Percentiles rank a stretch among this genome's conserved stretches.
Evolutionary conservation across 345 rosid genomes (phyloP).

Genomic region (Hypericum perforatum): DNA sequence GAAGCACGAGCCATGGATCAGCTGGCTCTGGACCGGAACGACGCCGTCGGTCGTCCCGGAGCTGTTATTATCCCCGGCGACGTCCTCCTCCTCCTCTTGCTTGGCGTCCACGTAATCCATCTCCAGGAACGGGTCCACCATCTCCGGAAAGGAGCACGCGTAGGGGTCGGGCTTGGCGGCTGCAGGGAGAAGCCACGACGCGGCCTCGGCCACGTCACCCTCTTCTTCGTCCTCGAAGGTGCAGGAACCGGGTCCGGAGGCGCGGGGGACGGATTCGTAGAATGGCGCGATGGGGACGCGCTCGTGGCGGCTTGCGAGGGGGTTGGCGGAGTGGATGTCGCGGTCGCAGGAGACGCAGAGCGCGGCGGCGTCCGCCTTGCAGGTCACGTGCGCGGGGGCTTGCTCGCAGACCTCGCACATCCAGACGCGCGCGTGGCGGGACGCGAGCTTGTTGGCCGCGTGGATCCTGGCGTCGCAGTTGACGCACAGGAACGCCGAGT

Average conservation of each 20-base stretch:
- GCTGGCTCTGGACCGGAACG: constrained; percentile 55
- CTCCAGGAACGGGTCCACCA: constrained; percentile 60
- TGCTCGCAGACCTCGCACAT: constrained; percentile 40
- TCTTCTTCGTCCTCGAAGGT: constrained; percentile 61
- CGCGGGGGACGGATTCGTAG: constrained; percentile 17
- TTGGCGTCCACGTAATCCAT: constrained; percentile 53
- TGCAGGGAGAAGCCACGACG: constrained; percentile 84
- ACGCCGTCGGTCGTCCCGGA: constrained; percentile 32
- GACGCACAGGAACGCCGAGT: constrained; percentile 31
- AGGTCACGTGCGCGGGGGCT: constrained; percentile 34
- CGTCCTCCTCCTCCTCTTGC: constrained; percentile 63
- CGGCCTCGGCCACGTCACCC: constrained; percentile 54
- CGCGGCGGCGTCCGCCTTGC: constrained; percentile 38
- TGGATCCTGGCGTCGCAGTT: constrained; percentile 26
- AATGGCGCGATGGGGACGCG: constrained; percentile 32
- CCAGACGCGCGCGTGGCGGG: constrained; percentile 27
- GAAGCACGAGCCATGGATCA: constrained; percentile 35
- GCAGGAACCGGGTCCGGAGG: constrained; percentile 1
- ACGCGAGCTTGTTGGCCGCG: constrained; percentile 15
- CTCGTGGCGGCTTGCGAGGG: constrained; percentile 34
- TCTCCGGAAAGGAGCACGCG: constrained; percentile 43
- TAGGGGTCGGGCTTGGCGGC: not conserved
- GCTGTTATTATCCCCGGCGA: constrained; percentile 33
- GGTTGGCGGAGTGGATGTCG: constrained; percentile 40
- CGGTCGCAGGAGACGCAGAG: constrained; percentile 33